A percentile compares a stretch with the other conserved stretches of the same genome.
Evolutionary conservation across 1,284 basidiomycete species (phyloP).

Genomic region (Rhodotorula sp.): DNA sequence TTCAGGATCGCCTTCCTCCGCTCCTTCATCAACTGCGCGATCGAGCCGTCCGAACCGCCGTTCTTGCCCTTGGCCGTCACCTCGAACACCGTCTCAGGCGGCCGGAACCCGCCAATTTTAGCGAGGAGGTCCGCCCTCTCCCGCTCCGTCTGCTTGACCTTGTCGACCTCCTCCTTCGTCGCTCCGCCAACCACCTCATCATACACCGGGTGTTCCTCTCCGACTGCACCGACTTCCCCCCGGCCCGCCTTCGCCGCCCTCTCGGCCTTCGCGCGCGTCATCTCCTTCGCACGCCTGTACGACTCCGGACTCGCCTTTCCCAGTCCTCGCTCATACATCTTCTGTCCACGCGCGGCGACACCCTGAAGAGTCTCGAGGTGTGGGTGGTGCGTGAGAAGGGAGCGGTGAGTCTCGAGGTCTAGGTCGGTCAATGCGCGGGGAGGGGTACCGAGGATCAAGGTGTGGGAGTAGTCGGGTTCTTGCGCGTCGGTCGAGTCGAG

Average conservation of each 20-base stretch:
- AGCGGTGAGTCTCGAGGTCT: constrained; percentile 62
- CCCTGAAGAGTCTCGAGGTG: constrained; percentile 57
- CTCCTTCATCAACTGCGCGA: constrained; percentile 79
- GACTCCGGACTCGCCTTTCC: constrained; percentile 82
- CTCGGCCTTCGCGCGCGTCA: constrained; percentile 15
- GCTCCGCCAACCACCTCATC: constrained; percentile 49
- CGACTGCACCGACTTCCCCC: constrained; percentile 53
- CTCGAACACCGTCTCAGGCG: constrained; percentile 89
- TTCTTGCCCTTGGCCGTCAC: constrained; percentile 69
- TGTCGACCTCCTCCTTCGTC: constrained; percentile 3
- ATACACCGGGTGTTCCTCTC: constrained; percentile 68
- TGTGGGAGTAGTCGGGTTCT: constrained; percentile 39
- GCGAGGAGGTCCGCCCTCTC: constrained; percentile 66
- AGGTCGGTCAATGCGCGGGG: constrained; percentile 76
- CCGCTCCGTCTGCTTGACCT: constrained; percentile 54
- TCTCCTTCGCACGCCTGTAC: constrained; percentile 81
- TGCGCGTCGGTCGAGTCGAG: constrained; percentile 52
- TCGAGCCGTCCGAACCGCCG: constrained; percentile 48
- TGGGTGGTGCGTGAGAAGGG: constrained; percentile 24
- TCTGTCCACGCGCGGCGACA: constrained; percentile 85
- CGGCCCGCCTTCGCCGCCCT: constrained; percentile 45
- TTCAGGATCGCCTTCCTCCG: constrained; percentile 68
- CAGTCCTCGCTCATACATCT: constrained; percentile 91
- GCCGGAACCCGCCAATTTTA: constrained; percentile 76
- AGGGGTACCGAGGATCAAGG: constrained; percentile 75